Percentiles rank a stretch among this genome's conserved stretches.
Conservation (phyloP, 73 alveolate genomes). For the Symbiodinium pilosum region DNA sequence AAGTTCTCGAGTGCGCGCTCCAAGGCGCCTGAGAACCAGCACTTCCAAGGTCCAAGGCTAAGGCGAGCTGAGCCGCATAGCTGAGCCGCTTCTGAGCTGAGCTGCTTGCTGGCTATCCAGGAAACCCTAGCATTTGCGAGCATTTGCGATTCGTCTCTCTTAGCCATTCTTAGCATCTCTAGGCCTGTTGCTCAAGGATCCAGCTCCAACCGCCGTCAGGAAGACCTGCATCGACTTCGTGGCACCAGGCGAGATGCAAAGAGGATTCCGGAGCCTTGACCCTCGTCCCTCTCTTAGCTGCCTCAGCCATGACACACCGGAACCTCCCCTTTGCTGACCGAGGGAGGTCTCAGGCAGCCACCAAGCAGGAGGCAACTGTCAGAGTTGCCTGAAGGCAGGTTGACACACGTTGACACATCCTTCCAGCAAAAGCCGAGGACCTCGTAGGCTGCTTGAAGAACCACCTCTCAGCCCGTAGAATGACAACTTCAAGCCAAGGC, state of each 20-base stretch:
- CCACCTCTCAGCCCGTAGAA: background rate
- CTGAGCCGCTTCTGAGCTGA: background rate
- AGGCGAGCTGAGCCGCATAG: background rate
- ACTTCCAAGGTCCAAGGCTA: no score
- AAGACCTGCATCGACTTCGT: no score
- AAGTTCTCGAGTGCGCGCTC: slow-evolving; percentile 43
- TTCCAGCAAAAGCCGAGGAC: background rate
- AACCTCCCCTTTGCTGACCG: background rate
- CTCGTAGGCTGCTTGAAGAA: slow-evolving; percentile 68
- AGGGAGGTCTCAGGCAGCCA: background rate
- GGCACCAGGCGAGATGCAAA: no score
- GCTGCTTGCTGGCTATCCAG: slow-evolving; percentile 40
- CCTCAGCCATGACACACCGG: background rate
- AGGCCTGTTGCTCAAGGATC: slow-evolving; percentile 61
- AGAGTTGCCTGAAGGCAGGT: background rate
- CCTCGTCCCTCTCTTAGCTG: slow-evolving; percentile 35
- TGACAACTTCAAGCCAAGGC: background rate
- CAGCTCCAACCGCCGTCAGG: slow-evolving; percentile 62
- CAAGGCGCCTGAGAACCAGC: slow-evolving; percentile 66
- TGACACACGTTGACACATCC: background rate
- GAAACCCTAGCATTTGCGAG: slow-evolving; percentile 26
- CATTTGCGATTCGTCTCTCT: no score
- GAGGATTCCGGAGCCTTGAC: slow-evolving; percentile 8
- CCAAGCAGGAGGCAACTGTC: slow-evolving; percentile 63
- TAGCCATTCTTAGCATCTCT: no score